Base-by-base conservation (phyloP, 805 yeast species). In the Ogataea allantospora region DNA sequence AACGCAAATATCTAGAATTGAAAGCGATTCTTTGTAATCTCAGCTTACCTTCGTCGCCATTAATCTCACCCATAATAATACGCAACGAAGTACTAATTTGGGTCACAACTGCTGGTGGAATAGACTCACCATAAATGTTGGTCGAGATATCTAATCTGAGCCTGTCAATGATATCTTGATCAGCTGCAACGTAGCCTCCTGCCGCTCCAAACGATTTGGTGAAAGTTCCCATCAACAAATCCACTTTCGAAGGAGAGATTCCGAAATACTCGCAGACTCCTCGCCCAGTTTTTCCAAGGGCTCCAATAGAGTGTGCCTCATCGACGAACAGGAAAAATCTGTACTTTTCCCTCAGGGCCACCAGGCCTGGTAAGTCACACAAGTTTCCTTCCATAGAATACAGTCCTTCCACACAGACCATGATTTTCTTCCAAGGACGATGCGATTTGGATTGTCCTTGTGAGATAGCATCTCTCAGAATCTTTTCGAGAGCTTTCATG, bases 201-300 rank as follows among this genome's bases (percentile, higher is more conserved):
- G 98, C 88, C 12, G 99, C 98, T 60, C 99, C 99, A 62, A 93
- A 93, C 1, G 96, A 87, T 65, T 93, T 93, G 35, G 99, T 95
- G 41, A 93, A 76, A 6, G 99, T 93, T 34, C 99, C 99, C 99
- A 93, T 93, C 49, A 93, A 66, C 46, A 93, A 68, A 65, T 93
- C 99, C 40, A 93, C 70, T 29, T 77, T 77, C 9, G 66, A 59
- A 27, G 98, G 91, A 47, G 79, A 74, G 33, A 93, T 77, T 38
- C 82, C 83, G 61, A 85, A 93, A 65, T 87, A 86, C 57, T 93
- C 98, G 67, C 97, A 89, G 24, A 93, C 83, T 57, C 99, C 99
- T 57, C 85, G 80, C 30, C 99, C 99, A 35, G 66, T 66, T 29
- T 95, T 93, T 19, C 99, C 99, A 66, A 93, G 74, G n/a, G 99